phyloP scores from a whole-genome alignment of 2,329 filamentous ascomycete species.

The Sporothrix phasma region DNA sequence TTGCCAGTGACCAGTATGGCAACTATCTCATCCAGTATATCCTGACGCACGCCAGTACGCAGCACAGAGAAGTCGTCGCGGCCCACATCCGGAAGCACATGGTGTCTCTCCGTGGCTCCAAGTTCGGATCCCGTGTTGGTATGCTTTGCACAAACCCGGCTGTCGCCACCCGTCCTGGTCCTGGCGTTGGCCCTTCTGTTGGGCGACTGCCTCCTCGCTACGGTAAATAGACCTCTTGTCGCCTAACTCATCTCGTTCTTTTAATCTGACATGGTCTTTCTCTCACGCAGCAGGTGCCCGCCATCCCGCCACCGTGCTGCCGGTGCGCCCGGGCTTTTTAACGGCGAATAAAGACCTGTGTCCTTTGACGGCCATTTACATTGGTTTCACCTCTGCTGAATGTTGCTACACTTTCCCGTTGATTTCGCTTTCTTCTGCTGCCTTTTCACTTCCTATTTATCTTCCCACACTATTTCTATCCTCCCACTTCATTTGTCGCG shows the following conservation, averaged over 20 bases:
- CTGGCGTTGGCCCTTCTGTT: conserved; percentile 61
- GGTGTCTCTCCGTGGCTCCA: conserved; percentile 95
- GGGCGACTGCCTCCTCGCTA: conserved; percentile 51
- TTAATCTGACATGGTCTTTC: background rate
- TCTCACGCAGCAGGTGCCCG: background rate
- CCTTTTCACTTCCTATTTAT: background rate
- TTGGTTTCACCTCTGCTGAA: background rate
- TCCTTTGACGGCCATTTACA: background rate
- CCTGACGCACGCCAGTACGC: conserved; percentile 72
- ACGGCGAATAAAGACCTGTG: background rate
- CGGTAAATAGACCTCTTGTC: conserved; percentile 33
- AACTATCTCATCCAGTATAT: conserved; percentile 99
- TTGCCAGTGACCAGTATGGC: conserved; percentile 96
- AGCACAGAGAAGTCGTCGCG: conserved; percentile 88
- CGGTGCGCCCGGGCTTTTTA: conserved; percentile 5
- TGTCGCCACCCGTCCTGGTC: conserved; percentile 77
- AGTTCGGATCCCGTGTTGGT: conserved; percentile 94
- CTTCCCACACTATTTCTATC: background rate
- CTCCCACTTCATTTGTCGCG: background rate
- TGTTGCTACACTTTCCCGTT: background rate
- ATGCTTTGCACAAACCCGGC: conserved; percentile 98
- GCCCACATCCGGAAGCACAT: conserved; percentile 97
- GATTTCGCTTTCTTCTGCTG: background rate
- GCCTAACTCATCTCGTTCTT: background rate
- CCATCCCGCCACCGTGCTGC: conserved; percentile 13